Evolutionary conservation across 768 basidiomycete genomes (phyloP), one percentile per base, ranked within the genome.

Genomic region (Hortiboletus flavorubellus): DNA sequence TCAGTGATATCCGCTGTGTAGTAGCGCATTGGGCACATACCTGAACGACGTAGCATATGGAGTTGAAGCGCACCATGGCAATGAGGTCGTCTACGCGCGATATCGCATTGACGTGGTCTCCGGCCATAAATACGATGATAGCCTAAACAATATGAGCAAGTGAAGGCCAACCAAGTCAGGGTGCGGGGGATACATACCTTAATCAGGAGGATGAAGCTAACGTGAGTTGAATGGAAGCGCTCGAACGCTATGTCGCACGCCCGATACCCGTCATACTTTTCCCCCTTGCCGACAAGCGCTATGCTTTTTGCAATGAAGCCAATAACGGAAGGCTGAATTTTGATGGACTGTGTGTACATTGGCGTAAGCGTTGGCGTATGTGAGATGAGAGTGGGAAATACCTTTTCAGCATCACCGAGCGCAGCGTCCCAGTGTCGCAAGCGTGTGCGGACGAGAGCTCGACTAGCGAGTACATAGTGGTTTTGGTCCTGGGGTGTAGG

Each of bases 401-500:
- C 58, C 50, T 52, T n/a, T 23, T 59, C 26, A 3, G 58, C 58
- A 7, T 59, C 54, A 5, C 10, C 4, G 2, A 48, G 26, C 1
- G 58, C 58, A 40, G n/a, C 41, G 7, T 46, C 47, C 42, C 38
- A 46, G 5, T 52, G 10, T 26, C 14, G 4, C 33, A 52, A 37
- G 16, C 47, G 58, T 16, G 43, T 8, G 23, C 41, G 31, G 26
- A 59, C 39, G 16, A 59, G 50, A n/a, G 54, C 49, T 23, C 59
- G 55, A 18, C 44, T 38, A 5, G 55, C 55, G 5, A 56, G 51
- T 18, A 23, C 21, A 35, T 57, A 35, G 9, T 34, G 14, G 7
- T 31, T 34, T 34, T 37, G 31, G 0, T 15, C n/a, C 1, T 15
- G 43, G 23, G 44, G 41, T 6, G 15, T 5, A 4, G 35, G 4